Evolutionary conservation across 148 eudicot genomes (phyloP), one percentile per base, ranked within the genome.

Genomic region (Chenopodium suecicum): DNA sequence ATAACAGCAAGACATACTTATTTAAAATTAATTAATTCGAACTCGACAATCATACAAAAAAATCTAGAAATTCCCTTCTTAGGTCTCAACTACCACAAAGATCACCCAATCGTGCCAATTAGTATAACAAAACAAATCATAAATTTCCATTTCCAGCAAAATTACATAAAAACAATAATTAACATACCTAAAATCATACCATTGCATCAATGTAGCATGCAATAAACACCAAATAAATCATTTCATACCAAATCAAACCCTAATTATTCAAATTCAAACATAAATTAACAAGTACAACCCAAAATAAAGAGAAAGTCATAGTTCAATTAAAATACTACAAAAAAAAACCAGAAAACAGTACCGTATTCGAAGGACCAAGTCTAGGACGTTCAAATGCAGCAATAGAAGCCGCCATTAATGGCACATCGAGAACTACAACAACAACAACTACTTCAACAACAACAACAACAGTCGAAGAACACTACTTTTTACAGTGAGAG

Each of bases 341-440:
- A 58, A 27, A 23, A 27, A 76, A 77, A 9, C 1, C 31, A 11
- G 10, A 68, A 71, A 85, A 58, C 60, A 37, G 73, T 82, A 88
- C 92, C 88, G 91, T 88, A 79, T 87, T 91, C 0, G 91, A 81
- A 82, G 87, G 77, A 74, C 90, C 94, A 31, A 85, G 75, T 77
- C 91, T 84, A 13, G 92, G 89, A 31, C 94, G 90, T 66, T 88
- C 91, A 77, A 90, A 86, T 73, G 90, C 85, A 5, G 91, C 83
- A 80, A 87, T 80, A 34, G 92, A 73, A 78, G 90, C 87, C 76
- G 92, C 88, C 90, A 86, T 91, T 85, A 41, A 50, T 70, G 73
- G 73, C 84, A 83, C 87, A 81, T 86, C 86, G 77, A 79, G 62
- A 32, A 71, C 44, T 41, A 41, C 44, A 41, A 41, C 44, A 41